Conservation (phyloP, 2,329 filamentous ascomycete genomes). For the Alternaria ventricosa region DNA sequence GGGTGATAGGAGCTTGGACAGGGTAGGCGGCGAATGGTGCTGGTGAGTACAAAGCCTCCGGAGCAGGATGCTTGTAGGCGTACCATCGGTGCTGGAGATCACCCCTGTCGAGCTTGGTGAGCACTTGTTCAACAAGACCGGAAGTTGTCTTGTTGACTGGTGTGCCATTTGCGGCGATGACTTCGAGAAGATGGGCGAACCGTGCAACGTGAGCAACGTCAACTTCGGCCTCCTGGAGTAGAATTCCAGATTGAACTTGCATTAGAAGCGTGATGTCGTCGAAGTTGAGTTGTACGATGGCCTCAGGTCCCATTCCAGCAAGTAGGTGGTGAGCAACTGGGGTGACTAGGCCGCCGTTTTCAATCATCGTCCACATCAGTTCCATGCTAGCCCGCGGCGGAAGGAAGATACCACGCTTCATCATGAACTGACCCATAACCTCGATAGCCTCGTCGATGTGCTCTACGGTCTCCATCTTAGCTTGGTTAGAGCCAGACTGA, state of each 20-base stretch:
- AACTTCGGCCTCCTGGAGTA: slow-evolving; percentile 54
- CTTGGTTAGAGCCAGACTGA: slow-evolving; percentile 55
- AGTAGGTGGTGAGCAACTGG: slow-evolving; percentile 67
- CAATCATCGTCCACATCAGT: slow-evolving; percentile 68
- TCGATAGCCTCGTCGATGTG: slow-evolving; percentile 88
- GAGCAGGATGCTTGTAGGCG: slow-evolving; percentile 59
- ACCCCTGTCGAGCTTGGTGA: slow-evolving; percentile 60
- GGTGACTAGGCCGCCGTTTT: slow-evolving; percentile 68
- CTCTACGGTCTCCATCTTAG: slow-evolving; percentile 66
- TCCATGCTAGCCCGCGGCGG: slow-evolving; percentile 64
- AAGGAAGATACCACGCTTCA: slow-evolving; percentile 59
- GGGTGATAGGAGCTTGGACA: slow-evolving; percentile 55
- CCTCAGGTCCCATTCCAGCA: slow-evolving; percentile 65
- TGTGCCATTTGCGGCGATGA: slow-evolving; percentile 60
- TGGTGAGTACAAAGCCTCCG: slow-evolving; percentile 54
- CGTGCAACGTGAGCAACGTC: slow-evolving; percentile 66
- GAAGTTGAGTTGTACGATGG: slow-evolving; percentile 62
- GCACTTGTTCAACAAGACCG: slow-evolving; percentile 63
- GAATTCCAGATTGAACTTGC: slow-evolving; percentile 64
- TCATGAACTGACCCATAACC: slow-evolving; percentile 66
- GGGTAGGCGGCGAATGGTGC: slow-evolving; percentile 59
- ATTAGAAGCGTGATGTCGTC: slow-evolving; percentile 65
- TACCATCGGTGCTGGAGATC: slow-evolving; percentile 64
- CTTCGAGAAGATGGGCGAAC: slow-evolving; percentile 67
- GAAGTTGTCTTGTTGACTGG: slow-evolving; percentile 64